A percentile compares a stretch with the other conserved stretches of the same genome.
Conservation (phyloP, 345 rosid species). For the Nasturtium officinale region DNA sequence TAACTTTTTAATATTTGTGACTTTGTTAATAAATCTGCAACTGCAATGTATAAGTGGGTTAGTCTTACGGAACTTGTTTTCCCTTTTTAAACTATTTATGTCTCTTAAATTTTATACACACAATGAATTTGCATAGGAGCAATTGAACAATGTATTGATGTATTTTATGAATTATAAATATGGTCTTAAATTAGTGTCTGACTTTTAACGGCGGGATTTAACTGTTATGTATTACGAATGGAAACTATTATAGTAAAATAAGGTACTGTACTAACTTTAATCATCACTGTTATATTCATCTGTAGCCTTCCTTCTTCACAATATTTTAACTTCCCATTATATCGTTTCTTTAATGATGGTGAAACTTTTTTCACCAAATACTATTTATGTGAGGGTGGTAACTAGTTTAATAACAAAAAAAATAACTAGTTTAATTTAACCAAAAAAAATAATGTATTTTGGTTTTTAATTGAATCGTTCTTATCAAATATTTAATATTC, state of each 20-base stretch:
- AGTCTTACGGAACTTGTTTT: conserved; percentile 24
- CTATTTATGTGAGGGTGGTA: background rate
- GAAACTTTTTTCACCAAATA: background rate
- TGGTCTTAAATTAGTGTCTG: conserved; percentile 34
- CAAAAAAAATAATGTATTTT: background rate
- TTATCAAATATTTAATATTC: background rate
- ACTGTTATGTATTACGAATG: conserved; percentile 20
- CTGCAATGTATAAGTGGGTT: conserved; percentile 30
- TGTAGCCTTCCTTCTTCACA: conserved; percentile 18
- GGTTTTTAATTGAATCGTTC: background rate
- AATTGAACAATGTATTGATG: conserved; percentile 6
- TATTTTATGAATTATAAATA: background rate
- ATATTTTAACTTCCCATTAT: conserved; percentile 7
- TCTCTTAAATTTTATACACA: conserved; percentile 28
- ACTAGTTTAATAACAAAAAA: background rate
- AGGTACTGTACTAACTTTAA: background rate
- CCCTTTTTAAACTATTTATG: conserved; percentile 35
- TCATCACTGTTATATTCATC: conserved; percentile 36
- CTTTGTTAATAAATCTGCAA: conserved; percentile 12
- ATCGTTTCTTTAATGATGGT: conserved; percentile 18
- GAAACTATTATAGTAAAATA: conserved; percentile 9
- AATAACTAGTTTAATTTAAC: background rate
- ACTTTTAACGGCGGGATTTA: conserved; percentile 38
- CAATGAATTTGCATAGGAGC: conserved; percentile 26
- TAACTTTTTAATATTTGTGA: background rate